A percentile compares a stretch with the other conserved stretches of the same genome.
Conservation (phyloP, 768 basidiomycete genomes). For the Lanmaoa rubissima region DNA sequence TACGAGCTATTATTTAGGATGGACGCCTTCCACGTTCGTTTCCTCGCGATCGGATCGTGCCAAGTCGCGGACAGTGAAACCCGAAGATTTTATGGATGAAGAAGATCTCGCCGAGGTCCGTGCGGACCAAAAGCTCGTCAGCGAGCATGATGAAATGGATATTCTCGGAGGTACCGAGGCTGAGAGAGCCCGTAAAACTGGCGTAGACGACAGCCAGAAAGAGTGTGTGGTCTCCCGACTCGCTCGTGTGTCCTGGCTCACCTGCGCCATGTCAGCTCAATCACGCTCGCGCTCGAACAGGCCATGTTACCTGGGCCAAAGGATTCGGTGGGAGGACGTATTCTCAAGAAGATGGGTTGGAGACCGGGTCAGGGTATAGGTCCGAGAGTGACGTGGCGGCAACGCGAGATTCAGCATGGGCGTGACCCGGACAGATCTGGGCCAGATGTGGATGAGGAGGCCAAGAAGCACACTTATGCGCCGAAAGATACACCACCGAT, state of each 20-base stretch:
- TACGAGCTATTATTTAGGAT: conserved; percentile 56
- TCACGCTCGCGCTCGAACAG: conserved; percentile 59
- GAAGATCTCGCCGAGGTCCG: conserved; percentile 87
- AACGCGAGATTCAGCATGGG: conserved; percentile 70
- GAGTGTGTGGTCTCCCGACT: conserved; percentile 20
- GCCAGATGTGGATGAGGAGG: conserved; percentile 71
- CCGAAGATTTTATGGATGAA: conserved; percentile 99
- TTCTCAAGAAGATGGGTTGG: conserved; percentile 97
- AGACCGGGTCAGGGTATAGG: conserved; percentile 90
- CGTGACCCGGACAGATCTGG: conserved; percentile 39
- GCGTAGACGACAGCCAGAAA: conserved; percentile 43
- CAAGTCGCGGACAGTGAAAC: conserved; percentile 53
- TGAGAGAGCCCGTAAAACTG: conserved; percentile 36
- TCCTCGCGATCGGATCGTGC: conserved; percentile 81
- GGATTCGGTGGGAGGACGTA: conserved; percentile 78
- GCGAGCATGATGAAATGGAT: conserved; percentile 79
- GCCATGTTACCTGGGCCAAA: conserved; percentile 71
- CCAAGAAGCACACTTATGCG: conserved; percentile 82
- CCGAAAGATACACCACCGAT: conserved; percentile 74
- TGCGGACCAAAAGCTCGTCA: conserved; percentile 71
- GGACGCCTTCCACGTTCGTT: conserved; percentile 89
- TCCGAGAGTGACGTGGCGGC: conserved; percentile 76
- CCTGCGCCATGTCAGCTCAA: conserved; percentile 43
- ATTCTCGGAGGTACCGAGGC: conserved; percentile 55
- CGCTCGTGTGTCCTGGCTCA: background rate